These are phyloP conservation scores for Blastobotrys indianensis DNA, from an alignment of 1,139 yeast species.

Conservation along the genomic window DNA sequence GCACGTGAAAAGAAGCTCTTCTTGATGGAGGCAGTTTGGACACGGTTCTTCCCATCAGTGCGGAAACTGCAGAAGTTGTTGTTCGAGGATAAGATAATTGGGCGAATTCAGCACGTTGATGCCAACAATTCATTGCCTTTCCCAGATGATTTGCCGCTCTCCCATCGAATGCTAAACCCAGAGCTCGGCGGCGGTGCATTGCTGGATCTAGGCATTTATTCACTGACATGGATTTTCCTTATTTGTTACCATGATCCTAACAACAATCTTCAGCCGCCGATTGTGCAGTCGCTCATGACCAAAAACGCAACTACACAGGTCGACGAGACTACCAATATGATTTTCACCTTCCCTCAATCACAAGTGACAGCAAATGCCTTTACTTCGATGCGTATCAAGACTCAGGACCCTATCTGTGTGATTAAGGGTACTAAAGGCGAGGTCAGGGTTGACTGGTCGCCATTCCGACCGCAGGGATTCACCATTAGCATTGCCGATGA, in stretches of 20 bases:
- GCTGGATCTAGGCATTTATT: constrained; percentile 55
- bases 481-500: constrained; percentile 18
- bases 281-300: constrained; percentile 18
- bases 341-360: constrained; percentile 27
- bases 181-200: constrained; percentile 58
- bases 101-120: constrained; percentile 41
- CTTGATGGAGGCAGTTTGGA: constrained; percentile 64
- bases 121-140: constrained; percentile 40
- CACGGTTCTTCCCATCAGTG: constrained; percentile 53
- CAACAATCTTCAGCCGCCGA: constrained; percentile 24
- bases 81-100: constrained; percentile 43
- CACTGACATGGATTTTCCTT: constrained; percentile 41
- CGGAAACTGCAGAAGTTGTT: constrained; percentile 38
- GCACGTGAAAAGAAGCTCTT: constrained; percentile 45
- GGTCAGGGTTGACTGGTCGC: constrained; percentile 27
- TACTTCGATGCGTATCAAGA: constrained; percentile 24
- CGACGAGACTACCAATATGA: constrained; percentile 28
- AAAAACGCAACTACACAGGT: constrained; percentile 27
- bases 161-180: constrained; percentile 27
- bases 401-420: constrained; percentile 22
- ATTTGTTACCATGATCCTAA: constrained; percentile 30
- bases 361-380: constrained; percentile 29
- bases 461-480: constrained; percentile 29
- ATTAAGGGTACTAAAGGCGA: constrained; percentile 34
- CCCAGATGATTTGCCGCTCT: constrained; percentile 22